Percentiles rank a stretch among this genome's conserved stretches.
Conservation (phyloP, 805 yeast genomes). For the Citeromyces nyonsensis region DNA sequence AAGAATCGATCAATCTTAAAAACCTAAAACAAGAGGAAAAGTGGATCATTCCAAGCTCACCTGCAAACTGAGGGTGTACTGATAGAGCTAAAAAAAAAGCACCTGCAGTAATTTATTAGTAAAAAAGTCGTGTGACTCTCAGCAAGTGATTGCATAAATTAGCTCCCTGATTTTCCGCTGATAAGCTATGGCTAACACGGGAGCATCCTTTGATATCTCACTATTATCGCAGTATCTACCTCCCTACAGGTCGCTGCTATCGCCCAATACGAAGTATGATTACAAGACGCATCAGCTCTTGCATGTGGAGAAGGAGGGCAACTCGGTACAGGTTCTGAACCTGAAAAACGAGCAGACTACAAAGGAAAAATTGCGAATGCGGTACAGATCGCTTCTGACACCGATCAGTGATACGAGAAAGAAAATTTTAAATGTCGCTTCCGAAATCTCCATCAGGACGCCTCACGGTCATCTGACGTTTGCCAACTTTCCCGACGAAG, state of each 20-base stretch:
- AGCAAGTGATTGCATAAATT: too few relatives aligned
- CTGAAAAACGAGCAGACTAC: slow-evolving; percentile 5
- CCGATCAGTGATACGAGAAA: slow-evolving; percentile 12
- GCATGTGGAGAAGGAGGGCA: slow-evolving; percentile 8
- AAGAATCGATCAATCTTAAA: too few relatives aligned
- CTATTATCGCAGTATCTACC: slow-evolving; percentile 17
- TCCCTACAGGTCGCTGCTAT: slow-evolving; percentile 34
- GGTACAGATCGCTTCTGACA: slow-evolving; percentile 28
- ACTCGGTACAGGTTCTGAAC: slow-evolving; percentile 15
- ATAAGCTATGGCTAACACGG: too few relatives aligned
- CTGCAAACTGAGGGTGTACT: too few relatives aligned
- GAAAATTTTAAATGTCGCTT: slow-evolving; percentile 21
- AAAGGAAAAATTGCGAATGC: slow-evolving; percentile 21
- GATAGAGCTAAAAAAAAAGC: too few relatives aligned
- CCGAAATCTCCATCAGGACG: slow-evolving; percentile 20
- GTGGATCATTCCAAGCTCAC: too few relatives aligned
- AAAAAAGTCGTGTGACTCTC: too few relatives aligned
- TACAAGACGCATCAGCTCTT: slow-evolving; percentile 27
- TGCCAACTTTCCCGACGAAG: slow-evolving; percentile 12
- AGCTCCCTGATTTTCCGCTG: too few relatives aligned
- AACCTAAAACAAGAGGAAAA: too few relatives aligned
- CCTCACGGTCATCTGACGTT: slow-evolving; percentile 16
- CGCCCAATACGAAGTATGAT: slow-evolving; percentile 32
- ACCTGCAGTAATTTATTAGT: too few relatives aligned
- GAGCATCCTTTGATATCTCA: too few relatives aligned